Conservation (phyloP, 75 land plant species). For the Picea glauca region DNA sequence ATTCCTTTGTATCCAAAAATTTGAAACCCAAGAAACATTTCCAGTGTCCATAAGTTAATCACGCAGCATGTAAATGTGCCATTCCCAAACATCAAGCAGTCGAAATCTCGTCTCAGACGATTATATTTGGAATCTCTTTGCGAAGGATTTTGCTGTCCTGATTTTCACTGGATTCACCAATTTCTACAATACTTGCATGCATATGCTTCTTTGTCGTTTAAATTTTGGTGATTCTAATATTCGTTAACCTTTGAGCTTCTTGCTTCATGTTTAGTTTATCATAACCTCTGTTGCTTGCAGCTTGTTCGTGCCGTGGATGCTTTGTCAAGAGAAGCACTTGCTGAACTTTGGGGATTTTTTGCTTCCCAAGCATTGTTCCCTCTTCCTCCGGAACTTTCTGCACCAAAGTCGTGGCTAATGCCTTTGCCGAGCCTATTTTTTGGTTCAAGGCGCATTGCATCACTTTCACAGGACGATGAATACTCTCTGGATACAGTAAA, state of each 20-base stretch:
- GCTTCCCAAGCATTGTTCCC: conserved; percentile 16
- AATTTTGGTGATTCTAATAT: neutral
- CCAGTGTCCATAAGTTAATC: too few relatives aligned
- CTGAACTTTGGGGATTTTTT: conserved; percentile 46
- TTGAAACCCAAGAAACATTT: neutral
- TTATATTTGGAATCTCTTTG: neutral
- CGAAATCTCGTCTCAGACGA: neutral
- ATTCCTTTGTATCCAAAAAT: neutral
- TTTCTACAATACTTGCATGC: neutral
- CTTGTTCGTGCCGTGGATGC: conserved; percentile 53
- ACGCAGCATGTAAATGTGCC: neutral
- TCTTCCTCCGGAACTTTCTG: conserved; percentile 21
- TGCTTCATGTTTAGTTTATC: neutral
- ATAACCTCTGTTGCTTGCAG: conserved; percentile 20
- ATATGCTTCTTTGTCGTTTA: neutral
- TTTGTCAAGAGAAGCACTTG: conserved; percentile 43
- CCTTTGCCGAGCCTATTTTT: conserved; percentile 30
- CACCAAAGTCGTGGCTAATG: conserved; percentile 44
- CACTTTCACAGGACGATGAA: conserved; percentile 38
- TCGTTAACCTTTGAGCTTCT: neutral
- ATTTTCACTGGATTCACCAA: neutral
- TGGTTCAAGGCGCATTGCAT: conserved; percentile 26
- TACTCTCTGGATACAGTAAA: conserved; percentile 37
- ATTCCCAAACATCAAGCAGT: neutral
- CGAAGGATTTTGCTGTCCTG: neutral